These are phyloP conservation scores for Venturia nashicola DNA, from an alignment of 2,329 filamentous ascomycete species.

Conservation along the genomic window DNA sequence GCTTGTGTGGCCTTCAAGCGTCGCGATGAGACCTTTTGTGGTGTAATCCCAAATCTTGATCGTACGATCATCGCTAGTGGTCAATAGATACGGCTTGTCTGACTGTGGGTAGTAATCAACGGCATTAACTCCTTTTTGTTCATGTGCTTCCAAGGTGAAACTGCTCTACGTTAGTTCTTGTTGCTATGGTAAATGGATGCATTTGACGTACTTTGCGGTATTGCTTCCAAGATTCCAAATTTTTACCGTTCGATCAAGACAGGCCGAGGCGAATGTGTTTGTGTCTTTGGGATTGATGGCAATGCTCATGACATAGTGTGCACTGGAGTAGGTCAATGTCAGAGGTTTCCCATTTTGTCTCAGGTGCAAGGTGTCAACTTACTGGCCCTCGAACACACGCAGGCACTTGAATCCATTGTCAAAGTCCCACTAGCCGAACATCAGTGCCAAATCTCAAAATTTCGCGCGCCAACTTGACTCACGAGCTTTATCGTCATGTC, in stretches of 20 bases:
- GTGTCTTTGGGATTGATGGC: constrained; percentile 82
- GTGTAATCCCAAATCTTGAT: constrained; percentile 99
- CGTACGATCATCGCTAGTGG: constrained; percentile 89
- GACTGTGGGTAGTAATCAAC: constrained; percentile 73
- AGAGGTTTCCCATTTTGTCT: constrained; percentile 46
- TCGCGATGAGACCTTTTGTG: constrained; percentile 92
- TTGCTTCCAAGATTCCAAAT: constrained; percentile 70
- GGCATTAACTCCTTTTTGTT: constrained; percentile 95
- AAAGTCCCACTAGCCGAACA: constrained; percentile 64
- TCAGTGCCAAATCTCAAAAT: constrained; percentile 36
- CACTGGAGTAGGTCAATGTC: neutral
- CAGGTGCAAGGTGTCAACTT: constrained; percentile 62
- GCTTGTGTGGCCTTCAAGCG: constrained; percentile 49
- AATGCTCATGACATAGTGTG: constrained; percentile 70
- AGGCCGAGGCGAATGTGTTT: constrained; percentile 85
- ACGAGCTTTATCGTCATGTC: constrained; percentile 63
- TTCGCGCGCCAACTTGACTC: constrained; percentile 35
- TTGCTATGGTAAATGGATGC: neutral
- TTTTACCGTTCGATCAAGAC: constrained; percentile 92
- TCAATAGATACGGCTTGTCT: constrained; percentile 76
- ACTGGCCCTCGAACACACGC: constrained; percentile 86
- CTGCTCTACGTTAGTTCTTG: constrained; percentile 46
- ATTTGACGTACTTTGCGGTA: neutral
- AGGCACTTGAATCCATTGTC: constrained; percentile 97
- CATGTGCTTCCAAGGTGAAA: constrained; percentile 92